These are phyloP conservation scores for Colletotrichum godetiae DNA, from an alignment of 2,329 filamentous ascomycete genomes.

Conservation along the genomic window DNA sequence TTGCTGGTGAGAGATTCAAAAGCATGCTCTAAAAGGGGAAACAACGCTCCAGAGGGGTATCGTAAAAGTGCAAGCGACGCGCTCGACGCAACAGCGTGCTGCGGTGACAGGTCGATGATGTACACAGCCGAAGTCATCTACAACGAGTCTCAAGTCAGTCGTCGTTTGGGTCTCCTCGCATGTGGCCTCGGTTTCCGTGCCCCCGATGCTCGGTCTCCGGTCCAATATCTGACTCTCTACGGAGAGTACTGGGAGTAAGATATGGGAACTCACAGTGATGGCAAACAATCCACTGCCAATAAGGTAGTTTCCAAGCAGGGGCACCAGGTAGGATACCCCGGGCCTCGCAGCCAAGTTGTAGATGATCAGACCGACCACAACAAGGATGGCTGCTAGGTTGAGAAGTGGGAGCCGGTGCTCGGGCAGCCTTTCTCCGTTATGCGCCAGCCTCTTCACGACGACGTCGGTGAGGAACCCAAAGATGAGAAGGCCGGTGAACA, in stretches of 20 bases:
- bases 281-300: constrained; percentile 15
- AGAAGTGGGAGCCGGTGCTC: constrained; percentile 24
- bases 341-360: constrained; percentile 8
- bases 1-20: constrained; percentile 24
- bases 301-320: neutral
- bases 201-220: neutral
- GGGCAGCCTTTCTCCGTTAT: constrained; percentile 11
- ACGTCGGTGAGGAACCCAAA: constrained; percentile 25
- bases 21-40: constrained; percentile 11
- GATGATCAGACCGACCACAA: constrained; percentile 6
- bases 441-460: neutral
- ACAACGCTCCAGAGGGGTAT: constrained; percentile 20
- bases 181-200: too few relatives aligned
- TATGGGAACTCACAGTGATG: neutral
- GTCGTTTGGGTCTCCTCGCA: neutral
- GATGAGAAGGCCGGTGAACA: constrained; percentile 17
- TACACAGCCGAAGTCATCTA: constrained; percentile 26
- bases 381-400: constrained; percentile 2
- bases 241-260: neutral
- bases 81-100: constrained; percentile 18
- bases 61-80: constrained; percentile 16
- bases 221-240: neutral
- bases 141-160: neutral
- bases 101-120: constrained; percentile 18
- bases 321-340: constrained; percentile 7